Percentiles rank a stretch among this genome's conserved stretches.
These are phyloP conservation scores for Dactylis glomerata DNA, from an alignment of 176 grass and related monocot species.

Conservation along the genomic window DNA sequence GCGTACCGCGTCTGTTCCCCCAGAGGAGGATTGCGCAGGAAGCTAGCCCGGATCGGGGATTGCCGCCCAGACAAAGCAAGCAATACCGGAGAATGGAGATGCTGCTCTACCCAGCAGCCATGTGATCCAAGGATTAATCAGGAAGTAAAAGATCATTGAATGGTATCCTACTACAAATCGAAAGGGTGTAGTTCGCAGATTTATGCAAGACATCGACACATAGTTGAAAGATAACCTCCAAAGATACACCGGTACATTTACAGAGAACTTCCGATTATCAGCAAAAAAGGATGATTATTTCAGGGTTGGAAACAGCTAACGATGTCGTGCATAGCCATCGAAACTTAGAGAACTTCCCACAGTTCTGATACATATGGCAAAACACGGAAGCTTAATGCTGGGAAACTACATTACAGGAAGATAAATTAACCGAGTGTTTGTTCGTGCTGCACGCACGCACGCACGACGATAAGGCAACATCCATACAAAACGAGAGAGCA, in stretches of 20 bases:
- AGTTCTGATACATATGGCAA: background rate
- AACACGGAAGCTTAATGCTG: slow-evolving; percentile 6
- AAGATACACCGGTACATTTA: background rate
- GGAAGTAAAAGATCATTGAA: background rate
- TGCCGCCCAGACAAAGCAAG: slow-evolving; percentile 31
- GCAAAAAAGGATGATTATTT: background rate
- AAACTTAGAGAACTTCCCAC: slow-evolving; percentile 2
- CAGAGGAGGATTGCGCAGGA: slow-evolving; percentile 22
- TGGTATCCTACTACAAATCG: no score
- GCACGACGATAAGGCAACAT: background rate
- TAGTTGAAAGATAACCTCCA: no score
- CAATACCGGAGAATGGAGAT: background rate
- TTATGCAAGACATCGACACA: background rate
- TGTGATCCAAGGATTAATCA: background rate
- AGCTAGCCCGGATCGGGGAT: slow-evolving; percentile 18
- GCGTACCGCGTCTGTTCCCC: no score
- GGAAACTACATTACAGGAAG: background rate
- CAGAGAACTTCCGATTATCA: background rate
- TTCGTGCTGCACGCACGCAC: background rate
- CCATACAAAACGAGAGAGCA: background rate
- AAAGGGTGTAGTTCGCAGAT: background rate
- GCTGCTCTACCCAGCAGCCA: slow-evolving; percentile 19
- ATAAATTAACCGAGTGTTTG: background rate
- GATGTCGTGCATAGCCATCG: background rate
- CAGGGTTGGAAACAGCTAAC: background rate